Evolutionary conservation across 139 green algal genomes (phyloP), one percentile per base, ranked within the genome.

Genomic region (Volvox africanus): DNA sequence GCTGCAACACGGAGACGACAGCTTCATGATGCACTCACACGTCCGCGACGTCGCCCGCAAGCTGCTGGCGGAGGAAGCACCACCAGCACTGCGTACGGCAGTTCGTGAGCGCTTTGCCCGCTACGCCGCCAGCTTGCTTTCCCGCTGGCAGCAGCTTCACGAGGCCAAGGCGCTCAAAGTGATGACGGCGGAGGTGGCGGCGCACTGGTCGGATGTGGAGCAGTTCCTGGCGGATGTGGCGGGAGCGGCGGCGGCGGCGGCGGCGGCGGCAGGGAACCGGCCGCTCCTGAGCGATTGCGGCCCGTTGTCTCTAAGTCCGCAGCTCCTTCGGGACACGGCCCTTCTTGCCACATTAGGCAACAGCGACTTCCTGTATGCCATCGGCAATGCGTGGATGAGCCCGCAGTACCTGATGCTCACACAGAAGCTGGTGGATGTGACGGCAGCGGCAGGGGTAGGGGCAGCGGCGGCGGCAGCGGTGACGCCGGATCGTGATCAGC

Each of bases 191-290:
- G 76, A 82, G 76, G 76, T 82, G 76, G 76, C 76, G 76, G 76
- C 32, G 30, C 32, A 82, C 30, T 82, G 76, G 76, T 17, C 76
- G 76, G 76, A 82, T 61, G 76, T 82, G 76, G 76, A 82, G 76
- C 76, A 82, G 30, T 82, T 82, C 76, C 76, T 82, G 76, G 76
- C 76, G 33, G 76, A 82, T 26, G 76, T 82, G 76, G 76, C 76
- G 76, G 76, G 76, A 3, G 76, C 21, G 33, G 76, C 24, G 76
- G 76, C 32, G 76, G 32, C 32, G 76, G n/a, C n/a, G n/a, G 76
- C 21, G 33, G 76, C 24, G 76, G 76, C 32, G 76, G 32, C 32
- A 32, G 76, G 76, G 17, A 35, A 17, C 13, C 30, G 76, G 76
- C 76, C 76, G 76, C 76, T 82, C 30, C 76, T 82, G 33, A 17